Evolutionary conservation across 108 stramenopile genomes (phyloP), one percentile per base, ranked within the genome.

Genomic region (Skeletonema marinoi): DNA sequence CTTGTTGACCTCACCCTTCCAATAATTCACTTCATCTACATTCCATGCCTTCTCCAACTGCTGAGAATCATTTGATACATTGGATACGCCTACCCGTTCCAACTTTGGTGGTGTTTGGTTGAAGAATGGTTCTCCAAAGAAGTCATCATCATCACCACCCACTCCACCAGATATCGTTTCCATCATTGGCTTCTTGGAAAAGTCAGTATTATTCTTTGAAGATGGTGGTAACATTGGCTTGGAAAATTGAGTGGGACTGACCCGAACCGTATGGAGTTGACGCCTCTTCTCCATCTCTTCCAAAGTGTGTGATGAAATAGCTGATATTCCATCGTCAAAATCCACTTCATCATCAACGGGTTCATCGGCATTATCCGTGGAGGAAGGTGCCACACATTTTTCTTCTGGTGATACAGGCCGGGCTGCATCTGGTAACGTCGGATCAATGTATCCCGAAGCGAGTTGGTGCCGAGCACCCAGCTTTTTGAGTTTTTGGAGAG

Each of bases 321-420:
- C 86, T 11, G 80, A 82, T 58, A 93, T 88, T n/a, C 90, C 88
- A 85, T 93, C 92, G 70, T 93, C 92, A 74, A 93, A 93, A 32
- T 72, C 84, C 12, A 51, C 30, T 32, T 65, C 59, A 29, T 65
- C 63, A 50, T 70, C 74, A 14, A 86, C 60, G 21, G 61, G 39
- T 29, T 82, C 81, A 33, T 32, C 61, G 3, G 13, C 48, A 7
- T 25, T 50, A 38, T n/a, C 35, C 33, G 44, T 31, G 4, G 51
- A 63, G 33, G 69, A 1, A 39, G 35, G 13, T 30, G 33, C 9
- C 0, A 25, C 71, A 32, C 30, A 5, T 7, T 71, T 60, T 1
- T 60, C 70, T 32, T 71, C 80, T 16, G 80, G 80, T 16, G 64
- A 50, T 32, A 65, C 9, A 0, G 81, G 81, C 10, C 71, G 13